Evolutionary conservation across 2,329 filamentous ascomycete genomes (phyloP).

Genomic region (Aspergillus neotritici): DNA sequence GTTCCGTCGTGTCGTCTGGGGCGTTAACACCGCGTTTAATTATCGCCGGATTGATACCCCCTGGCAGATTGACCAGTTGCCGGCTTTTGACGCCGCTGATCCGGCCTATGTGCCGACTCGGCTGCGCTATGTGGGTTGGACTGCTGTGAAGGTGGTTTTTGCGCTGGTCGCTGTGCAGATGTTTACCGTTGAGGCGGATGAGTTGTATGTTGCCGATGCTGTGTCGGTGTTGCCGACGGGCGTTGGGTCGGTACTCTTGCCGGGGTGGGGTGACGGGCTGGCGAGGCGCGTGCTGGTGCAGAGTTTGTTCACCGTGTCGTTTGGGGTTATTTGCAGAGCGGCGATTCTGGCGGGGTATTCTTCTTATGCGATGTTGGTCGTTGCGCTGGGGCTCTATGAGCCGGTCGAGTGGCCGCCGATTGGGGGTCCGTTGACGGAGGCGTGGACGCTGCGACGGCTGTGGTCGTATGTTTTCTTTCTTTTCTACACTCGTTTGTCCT

Average conservation of each 20-base stretch:
- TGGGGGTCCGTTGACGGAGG: conserved; percentile 6
- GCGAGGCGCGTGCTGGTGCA: conserved; percentile 1
- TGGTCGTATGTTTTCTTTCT: conserved; percentile 13
- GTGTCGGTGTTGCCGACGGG: background rate
- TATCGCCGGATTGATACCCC: conserved; percentile 19
- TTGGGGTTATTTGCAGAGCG: conserved; percentile 11
- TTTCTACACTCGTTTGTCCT: background rate
- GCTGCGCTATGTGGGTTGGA: conserved; percentile 6
- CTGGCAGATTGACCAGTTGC: conserved; percentile 15
- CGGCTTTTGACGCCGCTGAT: conserved; percentile 1
- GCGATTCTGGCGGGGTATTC: conserved; percentile 12
- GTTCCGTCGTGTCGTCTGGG: conserved; percentile 4
- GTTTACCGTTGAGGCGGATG: conserved; percentile 10
- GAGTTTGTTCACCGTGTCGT: conserved; percentile 10
- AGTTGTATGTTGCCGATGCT: conserved; percentile 1
- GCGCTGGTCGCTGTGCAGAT: conserved; percentile 5
- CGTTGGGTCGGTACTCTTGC: conserved; percentile 3
- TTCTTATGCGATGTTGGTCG: conserved; percentile 1
- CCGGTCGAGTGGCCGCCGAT: conserved; percentile 17
- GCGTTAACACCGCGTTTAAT: conserved; percentile 13
- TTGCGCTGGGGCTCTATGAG: conserved; percentile 4
- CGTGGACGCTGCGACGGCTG: conserved; percentile 10
- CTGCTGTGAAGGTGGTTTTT: conserved; percentile 1
- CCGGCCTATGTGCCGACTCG: conserved; percentile 2
- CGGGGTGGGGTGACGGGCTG: background rate